phyloP scores from a whole-genome alignment of 2,329 filamentous ascomycete species.

The Clonostachys chloroleuca region DNA sequence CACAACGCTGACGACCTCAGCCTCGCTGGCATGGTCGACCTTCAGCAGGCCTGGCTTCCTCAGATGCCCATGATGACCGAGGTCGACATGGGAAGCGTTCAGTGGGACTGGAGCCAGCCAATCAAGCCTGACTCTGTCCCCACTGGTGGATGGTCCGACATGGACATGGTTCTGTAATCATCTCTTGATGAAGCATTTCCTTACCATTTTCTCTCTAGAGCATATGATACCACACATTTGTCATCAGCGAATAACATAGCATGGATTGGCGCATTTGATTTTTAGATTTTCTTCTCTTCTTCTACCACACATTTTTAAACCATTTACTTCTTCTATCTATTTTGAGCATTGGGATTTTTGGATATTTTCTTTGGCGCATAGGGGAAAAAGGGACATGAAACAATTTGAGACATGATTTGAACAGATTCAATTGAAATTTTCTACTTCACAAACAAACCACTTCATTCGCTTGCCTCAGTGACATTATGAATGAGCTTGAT shows the following conservation, averaged over 20 bases:
- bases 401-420: background rate
- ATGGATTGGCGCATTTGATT: background rate
- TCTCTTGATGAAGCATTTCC: background rate
- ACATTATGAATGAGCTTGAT: too few species aligned
- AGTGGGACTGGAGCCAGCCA: conserved; percentile 17
- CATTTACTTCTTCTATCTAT: background rate
- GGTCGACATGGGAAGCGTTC: conserved; percentile 15
- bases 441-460: too few species aligned
- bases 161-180: conserved; percentile 11
- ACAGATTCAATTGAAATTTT: too few species aligned
- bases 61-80: conserved; percentile 19
- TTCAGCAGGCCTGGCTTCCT: conserved; percentile 18
- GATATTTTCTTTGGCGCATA: background rate
- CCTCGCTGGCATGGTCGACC: conserved; percentile 11
- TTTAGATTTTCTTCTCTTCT: background rate
- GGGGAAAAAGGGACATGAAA: background rate
- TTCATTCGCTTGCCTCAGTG: too few species aligned
- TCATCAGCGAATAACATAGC: background rate
- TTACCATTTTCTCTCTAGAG: background rate
- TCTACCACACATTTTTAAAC: background rate
- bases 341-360: background rate
- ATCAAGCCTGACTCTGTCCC: conserved; percentile 9
- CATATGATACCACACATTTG: background rate
- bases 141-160: conserved; percentile 6
- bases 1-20: conserved; percentile 11